These are phyloP conservation scores for Naganishia vaughanmartiniae DNA, from an alignment of 768 basidiomycete species.

Conservation along the genomic window DNA sequence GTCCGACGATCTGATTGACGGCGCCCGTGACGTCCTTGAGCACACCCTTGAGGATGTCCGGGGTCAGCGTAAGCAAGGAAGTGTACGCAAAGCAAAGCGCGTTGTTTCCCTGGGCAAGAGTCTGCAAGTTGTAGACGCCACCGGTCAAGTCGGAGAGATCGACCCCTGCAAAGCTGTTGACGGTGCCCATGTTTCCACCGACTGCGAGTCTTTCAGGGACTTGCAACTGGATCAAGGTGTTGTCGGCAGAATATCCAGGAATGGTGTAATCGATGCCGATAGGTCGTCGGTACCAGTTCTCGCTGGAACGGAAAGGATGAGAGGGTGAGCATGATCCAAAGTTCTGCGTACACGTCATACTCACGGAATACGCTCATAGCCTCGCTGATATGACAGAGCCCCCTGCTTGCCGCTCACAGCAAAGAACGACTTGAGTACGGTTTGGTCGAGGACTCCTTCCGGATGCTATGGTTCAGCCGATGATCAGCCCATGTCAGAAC, in stretches of 20 bases:
- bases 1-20: slow-evolving; percentile 8
- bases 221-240: background rate
- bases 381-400: background rate
- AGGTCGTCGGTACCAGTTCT: slow-evolving; percentile 30
- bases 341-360: background rate
- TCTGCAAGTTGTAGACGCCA: slow-evolving; percentile 24
- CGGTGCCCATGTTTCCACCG: slow-evolving; percentile 26
- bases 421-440: slow-evolving; percentile 25
- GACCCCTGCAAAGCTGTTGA: slow-evolving; percentile 21
- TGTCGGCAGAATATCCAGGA: slow-evolving; percentile 17
- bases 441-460: slow-evolving; percentile 18
- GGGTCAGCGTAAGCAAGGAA: slow-evolving; percentile 12
- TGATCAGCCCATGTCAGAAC: background rate
- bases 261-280: slow-evolving; percentile 28
- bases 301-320: background rate
- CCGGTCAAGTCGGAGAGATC: slow-evolving; percentile 26
- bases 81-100: slow-evolving; percentile 25
- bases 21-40: slow-evolving; percentile 18
- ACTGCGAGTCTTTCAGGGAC: slow-evolving; percentile 27
- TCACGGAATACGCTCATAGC: slow-evolving; percentile 28
- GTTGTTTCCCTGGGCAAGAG: slow-evolving; percentile 24
- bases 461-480: background rate
- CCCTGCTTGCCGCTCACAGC: slow-evolving; percentile 24
- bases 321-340: background rate
- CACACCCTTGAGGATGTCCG: slow-evolving; percentile 23